phyloP scores from a whole-genome alignment of 2,329 filamentous ascomycete species.

The Triangularia setosa region DNA sequence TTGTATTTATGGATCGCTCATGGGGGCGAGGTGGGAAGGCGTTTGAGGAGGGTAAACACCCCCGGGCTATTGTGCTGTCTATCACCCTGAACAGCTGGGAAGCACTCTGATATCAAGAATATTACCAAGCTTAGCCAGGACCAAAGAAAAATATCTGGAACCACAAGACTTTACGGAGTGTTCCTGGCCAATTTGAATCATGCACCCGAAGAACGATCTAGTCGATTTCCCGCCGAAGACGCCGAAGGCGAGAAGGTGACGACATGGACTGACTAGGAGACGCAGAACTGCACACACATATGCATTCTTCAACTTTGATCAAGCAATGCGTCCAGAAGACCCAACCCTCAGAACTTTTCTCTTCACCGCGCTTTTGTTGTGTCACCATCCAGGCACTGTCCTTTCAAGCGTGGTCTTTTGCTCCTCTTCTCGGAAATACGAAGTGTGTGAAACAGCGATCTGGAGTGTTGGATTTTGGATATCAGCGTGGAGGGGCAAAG shows the following conservation, averaged over 20 bases:
- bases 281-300: background rate
- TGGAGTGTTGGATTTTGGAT: background rate
- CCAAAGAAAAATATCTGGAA: background rate
- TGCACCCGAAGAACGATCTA: background rate
- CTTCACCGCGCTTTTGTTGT: constrained; percentile 1
- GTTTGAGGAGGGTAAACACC: constrained; percentile 13
- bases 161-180: background rate
- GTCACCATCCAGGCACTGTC: background rate
- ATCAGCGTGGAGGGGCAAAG: background rate
- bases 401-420: background rate
- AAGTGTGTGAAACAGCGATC: background rate
- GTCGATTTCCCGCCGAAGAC: background rate
- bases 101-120: background rate
- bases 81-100: background rate
- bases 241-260: background rate
- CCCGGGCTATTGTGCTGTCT: constrained; percentile 13
- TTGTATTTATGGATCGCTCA: constrained; percentile 19
- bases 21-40: constrained; percentile 17
- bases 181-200: background rate
- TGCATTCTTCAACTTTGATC: background rate
- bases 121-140: background rate
- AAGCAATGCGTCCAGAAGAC: background rate
- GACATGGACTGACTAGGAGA: background rate
- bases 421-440: constrained; percentile 1
- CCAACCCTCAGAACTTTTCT: background rate